Evolutionary conservation across 2,329 filamentous ascomycete species (phyloP), one percentile per base, ranked within the genome.

Genomic region (Monilinia laxa): DNA sequence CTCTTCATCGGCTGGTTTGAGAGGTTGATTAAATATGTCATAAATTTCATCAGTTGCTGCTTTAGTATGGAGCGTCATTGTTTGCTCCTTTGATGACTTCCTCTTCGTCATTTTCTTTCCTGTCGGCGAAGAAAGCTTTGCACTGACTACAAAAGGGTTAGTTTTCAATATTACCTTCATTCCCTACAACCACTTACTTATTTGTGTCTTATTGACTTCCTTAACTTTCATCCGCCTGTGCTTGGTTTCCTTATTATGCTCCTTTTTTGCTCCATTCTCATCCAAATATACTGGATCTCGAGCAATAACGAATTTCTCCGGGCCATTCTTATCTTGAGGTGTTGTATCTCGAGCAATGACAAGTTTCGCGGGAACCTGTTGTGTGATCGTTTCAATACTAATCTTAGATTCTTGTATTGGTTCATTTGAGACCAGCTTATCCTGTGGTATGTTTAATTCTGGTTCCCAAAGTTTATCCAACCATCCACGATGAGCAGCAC

Each of bases 11-110:
- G 71, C 75, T 68, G 71, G 76, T 66, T 80, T 79, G 25, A 94
- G 78, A 1, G 95, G 94, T 67, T 95, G 91, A 74, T 95, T 98
- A 79, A 98, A 99, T 58, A 99, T 92, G 67, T 93, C 93, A 74
- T 98, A 98, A 63, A 99, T 97, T 73, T 99, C 95, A 73, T 98
- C 93, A 69, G 94, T 97, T 5, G 95, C 95, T 71, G 95, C 94
- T 73, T 87, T 91, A 16, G 95, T 99, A 76, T 98, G 93, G 71
- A 99, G 86, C 0, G 95, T 99, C 93, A 99, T 97, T 1, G 95
- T 99, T n/a, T 93, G 91, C 78, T 98, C 94, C 47, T 82, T 80
- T 14, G 83, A 83, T 2, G 78, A 71, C 72, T 77, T 73, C 72
- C 88, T 88, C 77, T 90, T 95, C 70, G 89, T 90, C 65, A 94